These are phyloP conservation scores for Boletus eberwhitei DNA, from an alignment of 768 basidiomycete species.

Conservation along the genomic window DNA sequence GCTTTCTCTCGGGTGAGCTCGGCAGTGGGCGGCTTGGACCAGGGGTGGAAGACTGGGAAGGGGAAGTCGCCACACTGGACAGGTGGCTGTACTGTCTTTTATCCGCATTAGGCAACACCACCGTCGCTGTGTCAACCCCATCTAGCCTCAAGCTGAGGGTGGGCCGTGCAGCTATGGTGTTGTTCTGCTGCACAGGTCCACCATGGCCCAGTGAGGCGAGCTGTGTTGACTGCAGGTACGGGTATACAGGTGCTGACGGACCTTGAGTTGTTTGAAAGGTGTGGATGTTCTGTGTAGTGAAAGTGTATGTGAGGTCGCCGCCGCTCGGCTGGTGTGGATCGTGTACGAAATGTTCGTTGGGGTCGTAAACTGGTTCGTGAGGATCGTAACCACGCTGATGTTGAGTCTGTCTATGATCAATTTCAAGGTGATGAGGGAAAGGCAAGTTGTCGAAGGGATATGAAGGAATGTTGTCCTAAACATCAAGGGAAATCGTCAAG, in stretches of 20 bases:
- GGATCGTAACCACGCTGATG: not conserved
- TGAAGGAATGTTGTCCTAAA: conserved; percentile 7
- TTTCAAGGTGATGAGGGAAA: not conserved
- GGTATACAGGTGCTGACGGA: not conserved
- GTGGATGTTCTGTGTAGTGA: not conserved
- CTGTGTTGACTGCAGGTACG: not conserved
- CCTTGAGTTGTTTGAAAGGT: conserved; percentile 1
- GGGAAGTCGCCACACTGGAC: conserved; percentile 13
- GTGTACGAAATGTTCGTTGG: not conserved
- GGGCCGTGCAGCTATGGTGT: not conserved
- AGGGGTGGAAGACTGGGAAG: conserved; percentile 2
- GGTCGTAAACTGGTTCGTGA: not conserved
- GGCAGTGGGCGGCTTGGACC: conserved; percentile 11
- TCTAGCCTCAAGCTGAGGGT: not conserved
- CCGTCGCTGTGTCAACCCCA: conserved; percentile 9
- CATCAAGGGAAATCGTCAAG: not conserved
- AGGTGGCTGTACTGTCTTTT: conserved; percentile 19
- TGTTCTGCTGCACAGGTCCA: not conserved
- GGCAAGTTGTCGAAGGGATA: not conserved
- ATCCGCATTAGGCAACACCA: not conserved
- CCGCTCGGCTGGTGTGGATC: not conserved
- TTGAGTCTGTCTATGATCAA: not conserved
- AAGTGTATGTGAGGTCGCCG: not conserved
- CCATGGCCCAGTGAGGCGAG: not conserved
- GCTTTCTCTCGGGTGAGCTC: conserved; percentile 21